These are phyloP conservation scores for Aspergillus arachidicola DNA, from an alignment of 2,329 filamentous ascomycete species.

Conservation along the genomic window DNA sequence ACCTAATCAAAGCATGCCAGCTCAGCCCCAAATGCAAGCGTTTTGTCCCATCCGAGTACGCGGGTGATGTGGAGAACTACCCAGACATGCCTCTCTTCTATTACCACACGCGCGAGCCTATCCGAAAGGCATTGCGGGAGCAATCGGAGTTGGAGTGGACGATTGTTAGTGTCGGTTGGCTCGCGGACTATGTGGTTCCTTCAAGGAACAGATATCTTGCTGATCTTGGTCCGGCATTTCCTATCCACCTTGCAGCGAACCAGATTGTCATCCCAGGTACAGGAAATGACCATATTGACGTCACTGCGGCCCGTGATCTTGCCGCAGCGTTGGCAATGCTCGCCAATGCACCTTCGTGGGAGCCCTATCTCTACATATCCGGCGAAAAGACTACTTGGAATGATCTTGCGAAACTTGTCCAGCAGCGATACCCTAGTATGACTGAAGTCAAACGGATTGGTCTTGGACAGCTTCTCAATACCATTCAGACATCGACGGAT, in stretches of 20 bases:
- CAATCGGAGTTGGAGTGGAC: slow-evolving; percentile 7
- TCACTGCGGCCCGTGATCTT: slow-evolving; percentile 8
- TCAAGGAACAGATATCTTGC: neutral
- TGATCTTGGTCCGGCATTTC: slow-evolving; percentile 4
- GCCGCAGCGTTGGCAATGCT: slow-evolving; percentile 1
- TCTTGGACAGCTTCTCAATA: neutral
- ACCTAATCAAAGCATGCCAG: neutral
- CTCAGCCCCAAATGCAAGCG: neutral
- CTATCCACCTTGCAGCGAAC: neutral
- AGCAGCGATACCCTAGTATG: neutral
- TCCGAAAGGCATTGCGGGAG: neutral
- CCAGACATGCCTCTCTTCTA: neutral
- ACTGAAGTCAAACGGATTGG: neutral
- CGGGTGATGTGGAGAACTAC: neutral
- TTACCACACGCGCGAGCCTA: neutral
- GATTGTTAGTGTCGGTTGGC: slow-evolving; percentile 8
- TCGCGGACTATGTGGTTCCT: slow-evolving; percentile 9
- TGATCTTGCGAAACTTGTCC: neutral
- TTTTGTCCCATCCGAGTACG: neutral
- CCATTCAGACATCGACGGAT: neutral
- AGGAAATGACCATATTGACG: slow-evolving; percentile 1
- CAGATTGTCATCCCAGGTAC: slow-evolving; percentile 2
- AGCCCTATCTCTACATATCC: neutral
- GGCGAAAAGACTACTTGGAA: neutral
- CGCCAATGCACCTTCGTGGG: neutral